Percentiles rank a stretch among this genome's conserved stretches.
Evolutionary conservation across 2,329 filamentous ascomycete genomes (phyloP).

Genomic region (Trichophyton simii): DNA sequence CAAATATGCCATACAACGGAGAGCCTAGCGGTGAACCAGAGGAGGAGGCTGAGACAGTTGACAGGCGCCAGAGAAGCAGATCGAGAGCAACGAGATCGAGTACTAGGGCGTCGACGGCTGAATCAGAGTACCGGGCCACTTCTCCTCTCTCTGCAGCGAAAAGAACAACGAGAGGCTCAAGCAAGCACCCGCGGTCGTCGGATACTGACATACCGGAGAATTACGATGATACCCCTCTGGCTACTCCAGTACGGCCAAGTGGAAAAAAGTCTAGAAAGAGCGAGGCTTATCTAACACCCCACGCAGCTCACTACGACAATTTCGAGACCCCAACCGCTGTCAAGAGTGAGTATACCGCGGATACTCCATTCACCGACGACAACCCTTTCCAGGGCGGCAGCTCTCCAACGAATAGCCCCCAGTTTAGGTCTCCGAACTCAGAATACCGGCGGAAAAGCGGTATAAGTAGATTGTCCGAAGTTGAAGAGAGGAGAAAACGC

Average conservation of each 20-base stretch:
- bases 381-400: conserved; percentile 89
- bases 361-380: conserved; percentile 68
- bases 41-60: conserved; percentile 41
- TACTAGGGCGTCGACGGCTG: conserved; percentile 34
- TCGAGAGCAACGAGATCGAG: conserved; percentile 32
- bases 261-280: conserved; percentile 42
- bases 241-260: conserved; percentile 33
- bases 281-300: conserved; percentile 24
- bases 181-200: conserved; percentile 40
- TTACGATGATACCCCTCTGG: conserved; percentile 21
- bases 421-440: conserved; percentile 19
- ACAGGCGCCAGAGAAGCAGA: conserved; percentile 38
- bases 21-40: conserved; percentile 52
- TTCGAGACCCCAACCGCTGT: conserved; percentile 26
- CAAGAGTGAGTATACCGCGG: conserved; percentile 37
- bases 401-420: conserved; percentile 48
- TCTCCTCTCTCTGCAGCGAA: conserved; percentile 31
- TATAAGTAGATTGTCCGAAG: conserved; percentile 29
- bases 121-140: conserved; percentile 22
- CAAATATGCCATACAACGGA: conserved; percentile 51
- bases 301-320: conserved; percentile 12
- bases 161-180: conserved; percentile 36
- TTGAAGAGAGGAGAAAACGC: conserved; percentile 18
- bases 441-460: conserved; percentile 41
- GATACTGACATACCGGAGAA: conserved; percentile 42